A percentile compares a stretch with the other conserved stretches of the same genome.
Conservation (phyloP, 1,284 basidiomycete genomes). For the Paramarasmius palmivorus region DNA sequence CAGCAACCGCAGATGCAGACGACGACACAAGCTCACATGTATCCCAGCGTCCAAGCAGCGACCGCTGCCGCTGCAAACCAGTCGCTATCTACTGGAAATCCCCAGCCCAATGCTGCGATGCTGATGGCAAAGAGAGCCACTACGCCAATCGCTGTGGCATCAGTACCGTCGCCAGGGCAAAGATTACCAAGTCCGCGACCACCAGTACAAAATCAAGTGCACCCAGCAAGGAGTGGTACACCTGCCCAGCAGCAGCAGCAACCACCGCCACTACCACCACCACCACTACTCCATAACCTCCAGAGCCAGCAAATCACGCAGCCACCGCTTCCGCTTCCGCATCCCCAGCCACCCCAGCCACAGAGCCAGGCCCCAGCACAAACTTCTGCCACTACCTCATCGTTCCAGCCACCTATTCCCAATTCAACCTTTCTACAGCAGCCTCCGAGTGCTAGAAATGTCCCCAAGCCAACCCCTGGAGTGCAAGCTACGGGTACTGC, state of each 20-base stretch:
- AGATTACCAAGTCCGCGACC: constrained; percentile 8
- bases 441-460: constrained; percentile 21
- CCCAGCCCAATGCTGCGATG: not conserved
- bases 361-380: constrained; percentile 7
- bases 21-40: constrained; percentile 30
- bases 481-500: too few species aligned
- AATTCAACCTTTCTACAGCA: constrained; percentile 23
- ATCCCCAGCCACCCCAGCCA: constrained; percentile 4
- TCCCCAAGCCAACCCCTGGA: not conserved
- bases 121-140: constrained; percentile 2
- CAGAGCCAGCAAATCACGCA: constrained; percentile 5
- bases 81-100: not conserved
- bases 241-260: constrained; percentile 8
- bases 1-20: constrained; percentile 23
- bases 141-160: constrained; percentile 3
- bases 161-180: not conserved
- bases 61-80: constrained; percentile 28
- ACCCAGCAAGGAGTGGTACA: constrained; percentile 20
- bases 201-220: not conserved
- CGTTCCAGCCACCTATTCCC: constrained; percentile 25
- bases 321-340: not conserved
- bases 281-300: constrained; percentile 4
- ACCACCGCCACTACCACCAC: not conserved
- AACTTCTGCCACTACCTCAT: constrained; percentile 12
- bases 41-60: constrained; percentile 34